Percentiles rank a stretch among this genome's conserved stretches.
Conservation (phyloP, 2,329 filamentous ascomycete genomes). For the Colletotrichum nymphaeae region DNA sequence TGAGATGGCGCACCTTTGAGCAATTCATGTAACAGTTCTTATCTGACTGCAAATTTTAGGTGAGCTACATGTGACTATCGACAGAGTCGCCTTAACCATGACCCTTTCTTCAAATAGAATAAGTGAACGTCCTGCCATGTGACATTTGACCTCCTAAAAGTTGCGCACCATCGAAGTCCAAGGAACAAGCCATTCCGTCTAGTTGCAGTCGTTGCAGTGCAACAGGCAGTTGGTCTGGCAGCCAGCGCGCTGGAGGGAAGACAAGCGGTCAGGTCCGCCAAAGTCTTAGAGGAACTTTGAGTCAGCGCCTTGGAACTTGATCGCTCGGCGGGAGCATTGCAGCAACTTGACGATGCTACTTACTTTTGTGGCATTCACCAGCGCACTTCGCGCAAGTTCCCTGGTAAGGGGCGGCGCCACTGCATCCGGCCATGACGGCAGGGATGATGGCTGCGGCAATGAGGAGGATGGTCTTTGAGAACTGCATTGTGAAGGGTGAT, state of each 20-base stretch:
- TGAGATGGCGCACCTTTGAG: too few relatives aligned
- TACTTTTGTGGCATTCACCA: neutral
- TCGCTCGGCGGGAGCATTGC: too few relatives aligned
- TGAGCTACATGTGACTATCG: too few relatives aligned
- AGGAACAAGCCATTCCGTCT: too few relatives aligned
- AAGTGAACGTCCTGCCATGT: too few relatives aligned
- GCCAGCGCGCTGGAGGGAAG: neutral
- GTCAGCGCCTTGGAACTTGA: neutral
- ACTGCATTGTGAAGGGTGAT: neutral
- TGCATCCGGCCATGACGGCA: neutral
- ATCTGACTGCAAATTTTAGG: too few relatives aligned
- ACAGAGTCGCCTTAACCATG: too few relatives aligned
- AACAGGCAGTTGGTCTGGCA: neutral
- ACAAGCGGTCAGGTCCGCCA: neutral
- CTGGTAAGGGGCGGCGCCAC: neutral
- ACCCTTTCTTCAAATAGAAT: too few relatives aligned
- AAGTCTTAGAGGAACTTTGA: neutral
- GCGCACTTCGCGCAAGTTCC: neutral
- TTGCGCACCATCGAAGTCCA: too few relatives aligned
- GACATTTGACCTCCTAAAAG: too few relatives aligned
- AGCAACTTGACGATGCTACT: neutral
- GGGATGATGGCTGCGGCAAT: neutral
- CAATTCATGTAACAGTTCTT: too few relatives aligned
- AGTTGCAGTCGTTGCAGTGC: neutral
- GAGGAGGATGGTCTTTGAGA: neutral